A percentile compares a stretch with the other conserved stretches of the same genome.
phyloP scores from a whole-genome alignment of 1,284 basidiomycete genomes.

The Ustilago nuda region DNA sequence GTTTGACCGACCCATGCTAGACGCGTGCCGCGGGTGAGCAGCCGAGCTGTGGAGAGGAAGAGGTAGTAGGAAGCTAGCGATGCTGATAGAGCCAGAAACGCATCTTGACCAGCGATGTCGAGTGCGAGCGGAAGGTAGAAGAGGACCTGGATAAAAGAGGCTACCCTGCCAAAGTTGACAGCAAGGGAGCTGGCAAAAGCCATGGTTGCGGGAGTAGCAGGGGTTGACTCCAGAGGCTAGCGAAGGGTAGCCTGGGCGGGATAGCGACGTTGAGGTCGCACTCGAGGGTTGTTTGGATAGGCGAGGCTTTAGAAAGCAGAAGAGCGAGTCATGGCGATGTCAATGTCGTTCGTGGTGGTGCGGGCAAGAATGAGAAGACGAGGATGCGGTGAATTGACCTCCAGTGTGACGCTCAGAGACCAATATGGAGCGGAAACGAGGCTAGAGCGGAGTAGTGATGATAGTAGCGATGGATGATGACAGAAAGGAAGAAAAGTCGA shows the following conservation, averaged over 20 bases:
- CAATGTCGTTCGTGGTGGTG: neutral
- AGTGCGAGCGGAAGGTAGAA: constrained; percentile 66
- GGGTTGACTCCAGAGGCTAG: neutral
- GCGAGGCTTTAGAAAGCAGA: neutral
- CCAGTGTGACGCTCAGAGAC: neutral
- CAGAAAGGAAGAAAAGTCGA: neutral
- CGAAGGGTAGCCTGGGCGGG: neutral
- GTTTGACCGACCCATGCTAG: constrained; percentile 58
- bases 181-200: constrained; percentile 39
- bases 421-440: neutral
- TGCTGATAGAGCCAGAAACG: constrained; percentile 66
- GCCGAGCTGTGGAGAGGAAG: constrained; percentile 60
- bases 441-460: neutral
- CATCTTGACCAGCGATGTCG: constrained; percentile 67
- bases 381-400: constrained; percentile 11
- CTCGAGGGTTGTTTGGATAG: neutral
- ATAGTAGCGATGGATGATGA: constrained; percentile 1
- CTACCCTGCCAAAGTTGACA: constrained; percentile 56
- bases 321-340: neutral
- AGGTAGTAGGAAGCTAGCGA: constrained; percentile 66
- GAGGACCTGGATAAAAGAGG: constrained; percentile 65
- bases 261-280: neutral
- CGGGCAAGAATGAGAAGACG: neutral
- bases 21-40: constrained; percentile 47
- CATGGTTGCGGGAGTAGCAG: constrained; percentile 16